Evolutionary conservation across 768 basidiomycete genomes (phyloP).

Genomic region (Leccinum truebloodii): DNA sequence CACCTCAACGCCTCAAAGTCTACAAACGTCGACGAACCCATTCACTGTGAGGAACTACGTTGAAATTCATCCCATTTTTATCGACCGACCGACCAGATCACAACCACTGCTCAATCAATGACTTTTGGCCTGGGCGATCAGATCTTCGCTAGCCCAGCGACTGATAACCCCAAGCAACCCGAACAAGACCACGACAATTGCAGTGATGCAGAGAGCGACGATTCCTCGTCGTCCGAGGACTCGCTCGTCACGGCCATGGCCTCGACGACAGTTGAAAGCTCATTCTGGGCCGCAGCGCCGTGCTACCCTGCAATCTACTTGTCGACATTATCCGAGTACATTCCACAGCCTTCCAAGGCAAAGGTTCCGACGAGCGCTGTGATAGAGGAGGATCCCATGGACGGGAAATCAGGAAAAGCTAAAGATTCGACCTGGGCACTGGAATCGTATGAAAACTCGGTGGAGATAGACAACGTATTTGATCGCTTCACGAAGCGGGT

Average conservation of each 20-base stretch:
- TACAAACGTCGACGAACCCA: conserved; percentile 53
- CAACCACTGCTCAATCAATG: conserved; percentile 30
- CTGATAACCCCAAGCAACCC: conserved; percentile 17
- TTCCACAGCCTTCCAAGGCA: conserved; percentile 55
- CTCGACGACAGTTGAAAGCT: conserved; percentile 52
- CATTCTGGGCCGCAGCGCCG: conserved; percentile 68
- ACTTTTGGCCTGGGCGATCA: conserved; percentile 64
- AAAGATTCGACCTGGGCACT: conserved; percentile 58
- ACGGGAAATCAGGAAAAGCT: conserved; percentile 46
- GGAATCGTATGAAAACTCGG: conserved; percentile 81
- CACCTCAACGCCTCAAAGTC: conserved; percentile 31
- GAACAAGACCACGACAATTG: conserved; percentile 23
- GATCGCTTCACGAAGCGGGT: conserved; percentile 80
- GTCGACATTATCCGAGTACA: conserved; percentile 62
- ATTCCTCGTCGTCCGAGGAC: conserved; percentile 42
- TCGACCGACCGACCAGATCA: conserved; percentile 23
- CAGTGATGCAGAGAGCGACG: conserved; percentile 39
- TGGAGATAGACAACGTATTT: conserved; percentile 82
- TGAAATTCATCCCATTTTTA: neutral
- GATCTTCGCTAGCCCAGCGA: conserved; percentile 51
- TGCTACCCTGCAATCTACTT: conserved; percentile 70
- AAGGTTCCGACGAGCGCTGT: conserved; percentile 42
- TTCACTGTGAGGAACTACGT: conserved; percentile 56
- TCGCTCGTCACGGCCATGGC: conserved; percentile 61
- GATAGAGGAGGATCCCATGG: conserved; percentile 46